A percentile compares a stretch with the other conserved stretches of the same genome.
Conservation (phyloP, 176 grass and related monocot species). For the Oryza glumipatula region DNA sequence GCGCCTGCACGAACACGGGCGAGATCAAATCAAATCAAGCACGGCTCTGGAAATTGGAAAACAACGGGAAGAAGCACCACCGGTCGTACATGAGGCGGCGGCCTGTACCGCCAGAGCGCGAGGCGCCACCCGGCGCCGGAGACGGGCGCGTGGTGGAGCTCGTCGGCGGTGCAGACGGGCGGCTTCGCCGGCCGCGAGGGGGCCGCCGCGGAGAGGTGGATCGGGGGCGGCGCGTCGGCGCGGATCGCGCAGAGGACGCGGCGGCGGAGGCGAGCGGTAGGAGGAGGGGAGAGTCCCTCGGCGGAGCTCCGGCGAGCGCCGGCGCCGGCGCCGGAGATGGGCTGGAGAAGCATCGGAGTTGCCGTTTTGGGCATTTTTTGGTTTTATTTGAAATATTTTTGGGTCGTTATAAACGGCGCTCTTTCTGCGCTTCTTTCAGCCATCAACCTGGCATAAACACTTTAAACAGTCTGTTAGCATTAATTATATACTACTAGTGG, state of each 20-base stretch:
- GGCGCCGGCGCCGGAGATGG: conserved; percentile 45
- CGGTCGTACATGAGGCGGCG: conserved; percentile 49
- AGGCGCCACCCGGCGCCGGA: conserved; percentile 67
- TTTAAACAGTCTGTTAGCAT: neutral
- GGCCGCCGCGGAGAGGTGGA: conserved; percentile 32
- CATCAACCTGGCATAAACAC: neutral
- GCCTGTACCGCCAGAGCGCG: conserved; percentile 78
- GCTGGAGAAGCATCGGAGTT: conserved; percentile 47
- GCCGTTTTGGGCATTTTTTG: neutral
- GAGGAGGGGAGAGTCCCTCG: neutral
- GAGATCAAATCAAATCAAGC: conserved; percentile 16
- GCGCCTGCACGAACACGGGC: conserved; percentile 46
- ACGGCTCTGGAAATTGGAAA: neutral
- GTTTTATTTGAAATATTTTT: neutral
- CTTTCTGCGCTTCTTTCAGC: neutral
- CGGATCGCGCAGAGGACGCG: neutral
- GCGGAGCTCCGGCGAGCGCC: conserved; percentile 12
- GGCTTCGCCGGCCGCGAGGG: conserved; percentile 53
- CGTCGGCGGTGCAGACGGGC: conserved; percentile 71
- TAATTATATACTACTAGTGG: too few relatives aligned
- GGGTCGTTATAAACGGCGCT: neutral
- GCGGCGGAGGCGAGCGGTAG: neutral
- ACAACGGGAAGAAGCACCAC: neutral
- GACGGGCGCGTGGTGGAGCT: conserved; percentile 78
- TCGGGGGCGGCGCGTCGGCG: conserved; percentile 28